Conservation (phyloP, 208 protist genomes). For the Novymonas esmeraldas region DNA sequence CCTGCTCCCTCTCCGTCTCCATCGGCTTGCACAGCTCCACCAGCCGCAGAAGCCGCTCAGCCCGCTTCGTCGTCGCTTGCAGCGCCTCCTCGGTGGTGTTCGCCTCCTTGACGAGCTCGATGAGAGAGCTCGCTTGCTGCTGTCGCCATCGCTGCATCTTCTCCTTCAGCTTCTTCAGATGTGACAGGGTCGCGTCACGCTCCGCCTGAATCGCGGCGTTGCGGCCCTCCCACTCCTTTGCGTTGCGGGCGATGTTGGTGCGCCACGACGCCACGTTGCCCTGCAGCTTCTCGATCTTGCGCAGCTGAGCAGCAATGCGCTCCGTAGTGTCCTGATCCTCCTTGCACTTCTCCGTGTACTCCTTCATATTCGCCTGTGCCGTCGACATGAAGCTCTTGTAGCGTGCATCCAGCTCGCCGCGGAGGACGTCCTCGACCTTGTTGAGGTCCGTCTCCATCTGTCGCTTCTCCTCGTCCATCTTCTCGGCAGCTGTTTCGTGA, state of each 20-base stretch:
- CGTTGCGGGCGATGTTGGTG: slow-evolving; percentile 89
- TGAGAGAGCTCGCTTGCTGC: slow-evolving; percentile 81
- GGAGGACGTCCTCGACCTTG: slow-evolving; percentile 67
- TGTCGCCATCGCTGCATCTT: slow-evolving; percentile 94
- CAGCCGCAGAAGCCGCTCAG: slow-evolving; percentile 91
- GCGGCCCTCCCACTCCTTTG: slow-evolving; percentile 91
- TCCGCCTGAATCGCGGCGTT: slow-evolving; percentile 93
- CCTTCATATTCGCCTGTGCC: slow-evolving; percentile 94
- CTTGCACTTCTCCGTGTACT: slow-evolving; percentile 95
- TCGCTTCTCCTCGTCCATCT: slow-evolving; percentile 92
- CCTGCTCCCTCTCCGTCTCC: slow-evolving; percentile 96
- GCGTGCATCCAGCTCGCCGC: slow-evolving; percentile 76
- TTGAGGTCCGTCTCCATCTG: slow-evolving; percentile 87
- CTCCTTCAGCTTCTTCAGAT: slow-evolving; percentile 94
- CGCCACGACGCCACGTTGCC: slow-evolving; percentile 91
- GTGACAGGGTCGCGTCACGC: slow-evolving; percentile 88
- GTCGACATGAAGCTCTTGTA: slow-evolving; percentile 94
- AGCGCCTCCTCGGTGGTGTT: slow-evolving; percentile 80
- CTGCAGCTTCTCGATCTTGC: slow-evolving; percentile 95
- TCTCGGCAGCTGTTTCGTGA: slow-evolving; percentile 91
- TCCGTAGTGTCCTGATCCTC: slow-evolving; percentile 93
- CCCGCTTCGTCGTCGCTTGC: slow-evolving; percentile 63
- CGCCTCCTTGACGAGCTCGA: slow-evolving; percentile 91
- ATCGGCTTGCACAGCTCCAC: slow-evolving; percentile 93
- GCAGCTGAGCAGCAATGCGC: slow-evolving; percentile 87